Conservation (phyloP, 257 asterid species). For the Mitragyna speciosa region DNA sequence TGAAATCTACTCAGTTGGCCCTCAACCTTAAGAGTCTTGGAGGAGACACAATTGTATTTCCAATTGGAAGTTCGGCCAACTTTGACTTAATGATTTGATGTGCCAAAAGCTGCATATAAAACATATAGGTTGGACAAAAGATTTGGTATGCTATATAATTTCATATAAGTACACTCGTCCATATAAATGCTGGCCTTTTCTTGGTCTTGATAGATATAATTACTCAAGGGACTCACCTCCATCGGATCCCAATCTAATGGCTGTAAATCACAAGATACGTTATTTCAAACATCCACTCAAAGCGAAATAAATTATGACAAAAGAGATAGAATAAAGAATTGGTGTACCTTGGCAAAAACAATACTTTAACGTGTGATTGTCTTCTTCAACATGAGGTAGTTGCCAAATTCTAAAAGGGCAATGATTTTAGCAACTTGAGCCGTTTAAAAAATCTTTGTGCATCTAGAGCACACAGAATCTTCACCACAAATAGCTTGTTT, state of each 20-base stretch:
- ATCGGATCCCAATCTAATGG: conserved; percentile 31
- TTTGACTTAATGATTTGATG: conserved; percentile 49
- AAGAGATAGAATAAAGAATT: not conserved
- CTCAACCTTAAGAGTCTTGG: conserved; percentile 21
- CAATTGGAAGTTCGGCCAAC: conserved; percentile 46
- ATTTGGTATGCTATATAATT: conserved; percentile 20
- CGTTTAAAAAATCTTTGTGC: not conserved
- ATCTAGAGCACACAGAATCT: not conserved
- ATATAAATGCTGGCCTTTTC: conserved; percentile 18
- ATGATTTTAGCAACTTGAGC: conserved; percentile 11
- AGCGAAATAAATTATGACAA: not conserved
- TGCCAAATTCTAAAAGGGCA: not conserved
- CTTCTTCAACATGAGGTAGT: conserved; percentile 2
- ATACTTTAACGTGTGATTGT: conserved; percentile 18
- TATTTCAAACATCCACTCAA: not conserved
- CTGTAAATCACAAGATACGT: not conserved
- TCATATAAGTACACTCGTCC: no score
- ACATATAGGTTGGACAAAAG: conserved; percentile 39
- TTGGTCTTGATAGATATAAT: conserved; percentile 27
- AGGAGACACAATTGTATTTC: conserved; percentile 29
- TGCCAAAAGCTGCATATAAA: conserved; percentile 28
- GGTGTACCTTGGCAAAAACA: not conserved
- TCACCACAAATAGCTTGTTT: not conserved
- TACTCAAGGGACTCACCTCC: conserved; percentile 19
- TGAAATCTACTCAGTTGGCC: conserved; percentile 1